Conservation (phyloP, 768 basidiomycete species). For the Trametes meyenii region DNA sequence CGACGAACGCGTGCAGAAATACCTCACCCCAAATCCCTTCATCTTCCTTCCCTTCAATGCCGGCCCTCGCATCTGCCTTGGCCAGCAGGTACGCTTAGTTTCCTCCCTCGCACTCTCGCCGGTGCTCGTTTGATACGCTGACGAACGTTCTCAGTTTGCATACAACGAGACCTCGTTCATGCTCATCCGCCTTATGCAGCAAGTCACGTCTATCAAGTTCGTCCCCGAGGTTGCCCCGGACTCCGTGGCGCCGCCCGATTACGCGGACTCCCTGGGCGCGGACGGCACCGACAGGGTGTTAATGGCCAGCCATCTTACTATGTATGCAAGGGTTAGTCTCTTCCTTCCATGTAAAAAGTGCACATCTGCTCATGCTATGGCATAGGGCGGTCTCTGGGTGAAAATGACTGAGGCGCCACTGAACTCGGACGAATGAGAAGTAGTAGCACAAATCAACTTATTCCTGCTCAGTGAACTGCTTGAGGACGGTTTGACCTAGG, state of each 20-base stretch:
- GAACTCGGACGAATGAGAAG: background rate
- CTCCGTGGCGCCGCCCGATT: slow-evolving; percentile 25
- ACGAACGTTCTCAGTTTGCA: slow-evolving; percentile 42
- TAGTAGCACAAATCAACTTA: too few species aligned
- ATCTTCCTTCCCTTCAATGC: slow-evolving; percentile 44
- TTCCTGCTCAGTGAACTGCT: too few species aligned
- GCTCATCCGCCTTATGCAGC: slow-evolving; percentile 55
- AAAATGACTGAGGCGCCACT: slow-evolving; percentile 38
- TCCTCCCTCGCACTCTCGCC: background rate
- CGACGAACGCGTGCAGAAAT: slow-evolving; percentile 50
- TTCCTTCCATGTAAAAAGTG: background rate
- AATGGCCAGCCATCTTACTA: slow-evolving; percentile 40
- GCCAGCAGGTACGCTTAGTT: slow-evolving; percentile 36
- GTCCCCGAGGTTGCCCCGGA: slow-evolving; percentile 31
- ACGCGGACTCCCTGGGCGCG: slow-evolving; percentile 22
- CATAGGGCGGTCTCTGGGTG: slow-evolving; percentile 52
- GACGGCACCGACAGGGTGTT: slow-evolving; percentile 38
- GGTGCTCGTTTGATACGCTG: background rate
- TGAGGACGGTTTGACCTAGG: too few species aligned
- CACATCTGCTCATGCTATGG: background rate
- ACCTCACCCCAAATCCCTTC: slow-evolving; percentile 59
- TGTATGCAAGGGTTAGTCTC: slow-evolving; percentile 42
- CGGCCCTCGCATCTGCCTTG: slow-evolving; percentile 38
- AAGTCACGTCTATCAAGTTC: slow-evolving; percentile 39
- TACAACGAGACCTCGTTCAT: slow-evolving; percentile 58